Conservation (phyloP, 208 protist species). For the Crithidia brevicula region DNA sequence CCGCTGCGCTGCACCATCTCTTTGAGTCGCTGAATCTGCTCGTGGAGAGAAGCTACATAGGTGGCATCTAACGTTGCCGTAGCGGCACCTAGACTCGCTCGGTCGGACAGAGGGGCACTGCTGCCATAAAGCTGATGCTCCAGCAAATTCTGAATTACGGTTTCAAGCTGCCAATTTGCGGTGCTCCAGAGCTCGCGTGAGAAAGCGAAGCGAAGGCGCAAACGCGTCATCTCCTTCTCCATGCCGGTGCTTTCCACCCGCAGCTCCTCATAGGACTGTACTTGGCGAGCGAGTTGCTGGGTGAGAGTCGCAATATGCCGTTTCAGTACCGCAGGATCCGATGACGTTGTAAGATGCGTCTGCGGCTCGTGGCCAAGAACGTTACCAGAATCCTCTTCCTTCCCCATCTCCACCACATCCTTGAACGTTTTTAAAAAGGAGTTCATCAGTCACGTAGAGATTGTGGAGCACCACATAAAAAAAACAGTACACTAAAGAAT, state of each 20-base stretch:
- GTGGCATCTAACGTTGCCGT: constrained; percentile 9
- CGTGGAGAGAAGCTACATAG: constrained; percentile 37
- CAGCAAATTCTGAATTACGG: constrained; percentile 39
- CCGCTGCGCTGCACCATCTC: constrained; percentile 37
- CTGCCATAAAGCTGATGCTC: constrained; percentile 24
- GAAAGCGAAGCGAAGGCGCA: constrained; percentile 30
- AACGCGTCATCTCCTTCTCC: constrained; percentile 32
- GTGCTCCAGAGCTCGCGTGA: constrained; percentile 39
- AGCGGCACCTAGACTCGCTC: background rate
- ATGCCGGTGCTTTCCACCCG: constrained; percentile 39
- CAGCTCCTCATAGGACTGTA: constrained; percentile 31
- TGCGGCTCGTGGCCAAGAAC: background rate
- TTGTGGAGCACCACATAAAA: background rate
- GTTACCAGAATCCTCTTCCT: constrained; percentile 19
- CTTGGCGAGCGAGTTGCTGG: constrained; percentile 23
- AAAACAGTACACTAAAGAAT: too few species aligned
- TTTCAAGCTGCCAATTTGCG: constrained; percentile 30
- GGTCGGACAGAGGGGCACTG: background rate
- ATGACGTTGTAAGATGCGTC: background rate
- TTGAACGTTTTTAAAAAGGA: constrained; percentile 36
- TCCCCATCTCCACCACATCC: constrained; percentile 36
- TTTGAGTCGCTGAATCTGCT: constrained; percentile 41
- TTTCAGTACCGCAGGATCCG: constrained; percentile 18
- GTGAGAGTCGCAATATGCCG: constrained; percentile 20
- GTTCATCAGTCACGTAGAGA: constrained; percentile 15